Base-by-base conservation (phyloP, 2,329 filamentous ascomycete species). In the Colletotrichum shisoi region DNA sequence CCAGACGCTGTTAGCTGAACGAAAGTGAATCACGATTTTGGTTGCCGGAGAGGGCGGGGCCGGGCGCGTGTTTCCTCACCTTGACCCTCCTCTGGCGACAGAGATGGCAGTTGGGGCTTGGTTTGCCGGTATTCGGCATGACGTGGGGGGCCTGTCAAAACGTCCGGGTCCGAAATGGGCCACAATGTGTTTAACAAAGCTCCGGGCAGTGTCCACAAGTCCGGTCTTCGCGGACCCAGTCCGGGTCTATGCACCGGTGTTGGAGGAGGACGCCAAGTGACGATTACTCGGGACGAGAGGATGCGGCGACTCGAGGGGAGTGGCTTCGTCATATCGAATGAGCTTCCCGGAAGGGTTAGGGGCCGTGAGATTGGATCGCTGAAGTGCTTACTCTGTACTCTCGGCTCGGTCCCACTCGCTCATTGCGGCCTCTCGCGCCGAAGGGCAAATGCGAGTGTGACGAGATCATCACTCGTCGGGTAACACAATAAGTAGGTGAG, bases 41-140 rank as follows among this genome's bases (percentile, higher is more conserved):
- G 48, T 3, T n/a, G 48, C 17, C 48, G 15, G 8, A 24, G 45
- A 68, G 44, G 4, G 27, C 8, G 40, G n/a, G 31, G 31, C 3
- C 13, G 19, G 21, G 45, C 15, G 46, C 39, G 39, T 19, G 42
- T 19, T 21, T 34, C 19, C 21, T 67, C 39, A 80, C 79, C 76
- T 80, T 80, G 69, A 80, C 79, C 45, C 79, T 77, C 54, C 79
- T 72, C 46, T 73, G 70, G 40, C 79, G 78, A 68, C 79, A 80
- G 45, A 80, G 74, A 57, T 80, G 78, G 62, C 79, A 80, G 71
- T 80, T 78, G 53, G 74, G 74, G 69, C 79, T 80, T 21, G 79
- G 79, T 67, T 74, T 76, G 39, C 79, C 79, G 27, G 74, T 79
- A 71, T 80, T 80, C 39, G 79, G 79, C 79, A 80, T 80, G 46